Evolutionary conservation across 1,139 yeast species (phyloP), one percentile per base, ranked within the genome.

Genomic region (Debaryomycetaceae sp.): DNA sequence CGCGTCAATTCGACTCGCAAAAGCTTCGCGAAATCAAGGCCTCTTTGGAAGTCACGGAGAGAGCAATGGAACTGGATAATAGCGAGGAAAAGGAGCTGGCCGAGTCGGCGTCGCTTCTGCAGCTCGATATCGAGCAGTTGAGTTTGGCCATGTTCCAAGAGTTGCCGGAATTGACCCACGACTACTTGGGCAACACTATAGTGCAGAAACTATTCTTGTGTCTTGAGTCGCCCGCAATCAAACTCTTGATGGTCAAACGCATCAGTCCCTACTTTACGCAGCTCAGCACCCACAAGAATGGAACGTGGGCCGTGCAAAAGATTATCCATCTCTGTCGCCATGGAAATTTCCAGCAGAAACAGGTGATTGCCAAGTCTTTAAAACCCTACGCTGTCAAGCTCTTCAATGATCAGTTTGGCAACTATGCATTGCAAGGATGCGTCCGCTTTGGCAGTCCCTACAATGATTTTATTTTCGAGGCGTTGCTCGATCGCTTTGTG

Each of bases 301-400:
- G 99, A 37, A 90, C 99, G 4, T 90, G 98, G 98, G 97, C 97
- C 2, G 93, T 95, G 19, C 98, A 92, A 53, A 92, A 90, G 53
- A 79, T 90, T 49, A 86, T 92, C 43, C 81, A 77, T 39, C 6
- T 10, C 10, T 6, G 8, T 10, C 77, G 82, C 34, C 52, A 64
- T 34, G 61, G 63, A 29, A 62, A 78, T 1, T 51, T 44, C 27
- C 75, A 85, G 37, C 95, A 87, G 51, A 77, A 73, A 53, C 58
- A 65, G 42, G 51, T 77, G 31, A 81, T 90, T 31, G 77, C 78
- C 6, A 65, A 70, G 12, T 73, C 87, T 22, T 67, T 90, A 36
- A 73, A 75, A 38, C 93, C 95, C 3, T 86, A 80, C 48, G 73
- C 93, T 25, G 85, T 81, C 1, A 83, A 87, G 32, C 62, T 90